phyloP scores from a whole-genome alignment of 1,284 basidiomycete genomes.

The Ustilago shanxiensis region DNA sequence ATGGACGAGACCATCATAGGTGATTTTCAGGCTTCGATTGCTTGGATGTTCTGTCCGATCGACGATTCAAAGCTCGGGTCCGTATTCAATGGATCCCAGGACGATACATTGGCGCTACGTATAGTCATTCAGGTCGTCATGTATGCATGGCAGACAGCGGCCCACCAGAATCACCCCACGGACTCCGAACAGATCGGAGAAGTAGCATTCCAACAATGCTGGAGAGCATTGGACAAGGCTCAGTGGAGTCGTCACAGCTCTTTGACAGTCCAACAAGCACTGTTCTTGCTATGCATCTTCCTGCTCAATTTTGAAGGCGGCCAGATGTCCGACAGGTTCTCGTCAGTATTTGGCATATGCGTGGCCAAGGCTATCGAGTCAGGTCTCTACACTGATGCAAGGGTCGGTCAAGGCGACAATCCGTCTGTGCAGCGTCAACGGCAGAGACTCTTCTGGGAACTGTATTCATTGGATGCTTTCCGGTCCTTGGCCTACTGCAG shows the following conservation, averaged over 20 bases:
- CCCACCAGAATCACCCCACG: not conserved
- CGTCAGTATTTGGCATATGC: slow-evolving; percentile 14
- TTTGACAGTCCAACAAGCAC: slow-evolving; percentile 3
- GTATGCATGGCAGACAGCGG: slow-evolving; percentile 13
- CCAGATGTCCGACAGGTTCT: slow-evolving; percentile 12
- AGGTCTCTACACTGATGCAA: slow-evolving; percentile 12
- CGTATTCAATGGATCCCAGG: not conserved
- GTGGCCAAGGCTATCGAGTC: slow-evolving; percentile 14
- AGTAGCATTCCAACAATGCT: slow-evolving; percentile 15
- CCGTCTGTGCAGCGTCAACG: slow-evolving; percentile 6
- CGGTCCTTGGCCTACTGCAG: slow-evolving; percentile 28
- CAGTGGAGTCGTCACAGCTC: slow-evolving; percentile 11
- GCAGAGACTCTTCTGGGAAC: slow-evolving; percentile 28
- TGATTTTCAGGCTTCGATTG: slow-evolving; percentile 5
- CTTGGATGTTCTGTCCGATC: slow-evolving; percentile 17
- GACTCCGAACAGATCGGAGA: slow-evolving; percentile 3
- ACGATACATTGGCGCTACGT: slow-evolving; percentile 9
- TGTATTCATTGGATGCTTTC: slow-evolving; percentile 24
- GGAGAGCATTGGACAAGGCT: slow-evolving; percentile 12
- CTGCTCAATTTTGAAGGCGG: slow-evolving; percentile 18
- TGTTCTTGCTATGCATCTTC: slow-evolving; percentile 12
- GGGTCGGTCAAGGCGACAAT: slow-evolving; percentile 6
- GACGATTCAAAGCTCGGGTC: not conserved
- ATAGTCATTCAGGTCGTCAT: slow-evolving; percentile 10
- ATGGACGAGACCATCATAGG: slow-evolving; percentile 1